A percentile compares a stretch with the other conserved stretches of the same genome.
Conservation (phyloP, 2,329 filamentous ascomycete genomes). For the Sporothrix mexicana region DNA sequence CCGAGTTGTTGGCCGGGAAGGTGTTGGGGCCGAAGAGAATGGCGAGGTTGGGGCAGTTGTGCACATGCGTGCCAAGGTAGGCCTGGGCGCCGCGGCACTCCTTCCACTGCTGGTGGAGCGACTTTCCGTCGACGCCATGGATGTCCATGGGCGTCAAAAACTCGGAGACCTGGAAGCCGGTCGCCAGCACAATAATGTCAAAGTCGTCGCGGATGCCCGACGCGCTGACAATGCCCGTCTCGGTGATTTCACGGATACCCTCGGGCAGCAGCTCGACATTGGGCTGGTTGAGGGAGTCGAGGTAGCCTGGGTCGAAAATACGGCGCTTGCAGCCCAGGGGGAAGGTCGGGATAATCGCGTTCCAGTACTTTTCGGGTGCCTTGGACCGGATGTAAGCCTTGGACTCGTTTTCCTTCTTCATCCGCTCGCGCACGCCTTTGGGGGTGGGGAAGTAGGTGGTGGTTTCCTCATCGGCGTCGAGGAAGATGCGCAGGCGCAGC, state of each 20-base stretch:
- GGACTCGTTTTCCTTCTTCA: background rate
- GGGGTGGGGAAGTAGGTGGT: constrained; percentile 8
- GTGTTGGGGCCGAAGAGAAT: constrained; percentile 41
- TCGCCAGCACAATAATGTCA: constrained; percentile 52
- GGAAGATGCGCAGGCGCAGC: background rate
- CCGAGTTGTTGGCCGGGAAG: constrained; percentile 39
- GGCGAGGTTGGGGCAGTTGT: constrained; percentile 44
- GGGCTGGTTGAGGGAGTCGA: background rate
- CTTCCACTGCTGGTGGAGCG: constrained; percentile 42
- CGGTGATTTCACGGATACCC: background rate
- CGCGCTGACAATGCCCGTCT: constrained; percentile 38
- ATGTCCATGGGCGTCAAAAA: constrained; percentile 43
- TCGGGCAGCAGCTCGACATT: background rate
- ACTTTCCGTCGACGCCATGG: constrained; percentile 38
- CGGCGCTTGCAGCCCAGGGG: constrained; percentile 48
- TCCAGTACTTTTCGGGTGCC: constrained; percentile 42
- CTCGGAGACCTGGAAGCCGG: constrained; percentile 48
- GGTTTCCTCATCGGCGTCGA: background rate
- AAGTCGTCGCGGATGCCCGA: constrained; percentile 51
- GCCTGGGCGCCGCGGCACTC: constrained; percentile 42
- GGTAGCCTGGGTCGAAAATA: constrained; percentile 43
- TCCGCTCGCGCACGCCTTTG: background rate
- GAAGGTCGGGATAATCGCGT: constrained; percentile 44
- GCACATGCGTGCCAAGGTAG: constrained; percentile 43
- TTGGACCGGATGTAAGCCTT: constrained; percentile 13